Evolutionary conservation across 208 protist species (phyloP).

Genomic region (Leishmania major): DNA sequence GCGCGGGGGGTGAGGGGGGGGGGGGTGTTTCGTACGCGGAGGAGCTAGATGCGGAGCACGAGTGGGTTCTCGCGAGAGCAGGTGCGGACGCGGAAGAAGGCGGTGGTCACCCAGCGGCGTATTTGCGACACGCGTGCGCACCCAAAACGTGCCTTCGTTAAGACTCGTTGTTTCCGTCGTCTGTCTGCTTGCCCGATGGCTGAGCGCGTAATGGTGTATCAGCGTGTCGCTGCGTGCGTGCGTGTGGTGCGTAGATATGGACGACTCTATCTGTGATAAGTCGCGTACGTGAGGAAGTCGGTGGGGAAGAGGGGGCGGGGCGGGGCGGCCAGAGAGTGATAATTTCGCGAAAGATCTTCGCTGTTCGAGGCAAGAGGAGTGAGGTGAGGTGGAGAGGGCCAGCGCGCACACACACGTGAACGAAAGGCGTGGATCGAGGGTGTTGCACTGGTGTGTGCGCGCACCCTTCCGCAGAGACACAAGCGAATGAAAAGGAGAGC

Average conservation of each 20-base stretch:
- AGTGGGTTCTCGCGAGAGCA: background rate
- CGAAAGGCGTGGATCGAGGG: background rate
- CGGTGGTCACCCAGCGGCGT: background rate
- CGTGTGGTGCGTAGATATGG: background rate
- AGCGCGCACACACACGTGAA: background rate
- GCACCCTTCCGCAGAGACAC: background rate
- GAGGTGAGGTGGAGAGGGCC: background rate
- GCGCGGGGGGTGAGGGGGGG: too few species aligned
- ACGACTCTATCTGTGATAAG: background rate
- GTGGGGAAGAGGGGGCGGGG: background rate
- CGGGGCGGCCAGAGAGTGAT: background rate
- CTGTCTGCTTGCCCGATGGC: background rate
- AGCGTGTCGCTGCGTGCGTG: background rate
- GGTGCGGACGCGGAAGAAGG: background rate
- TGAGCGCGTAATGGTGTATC: too few species aligned
- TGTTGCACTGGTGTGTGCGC: background rate
- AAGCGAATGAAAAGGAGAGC: background rate
- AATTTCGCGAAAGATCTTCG: background rate
- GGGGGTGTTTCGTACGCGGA: background rate
- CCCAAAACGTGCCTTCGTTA: background rate
- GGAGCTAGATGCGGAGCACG: background rate
- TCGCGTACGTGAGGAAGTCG: background rate
- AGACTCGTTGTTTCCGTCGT: background rate
- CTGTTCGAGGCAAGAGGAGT: background rate
- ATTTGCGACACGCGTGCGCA: background rate